Percentiles rank a stretch among this genome's conserved stretches.
phyloP scores from a whole-genome alignment of 139 green algal genomes.

The Spirogloea muscicola region DNA sequence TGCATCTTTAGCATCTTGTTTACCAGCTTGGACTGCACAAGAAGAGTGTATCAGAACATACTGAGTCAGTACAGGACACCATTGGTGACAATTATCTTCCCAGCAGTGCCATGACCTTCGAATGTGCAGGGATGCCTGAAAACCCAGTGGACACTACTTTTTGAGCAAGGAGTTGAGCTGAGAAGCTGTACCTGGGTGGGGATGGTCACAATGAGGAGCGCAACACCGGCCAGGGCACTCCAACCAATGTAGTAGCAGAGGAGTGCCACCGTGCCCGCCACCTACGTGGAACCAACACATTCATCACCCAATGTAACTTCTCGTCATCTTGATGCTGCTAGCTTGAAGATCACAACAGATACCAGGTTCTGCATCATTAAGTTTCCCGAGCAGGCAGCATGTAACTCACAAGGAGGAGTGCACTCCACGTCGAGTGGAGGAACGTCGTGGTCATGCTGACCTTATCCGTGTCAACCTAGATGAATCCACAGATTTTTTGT shows the following conservation, averaged over 20 bases:
- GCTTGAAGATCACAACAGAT: too few relatives aligned
- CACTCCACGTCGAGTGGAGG: slow-evolving; percentile 42
- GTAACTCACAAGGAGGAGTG: slow-evolving; percentile 5
- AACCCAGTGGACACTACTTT: too few relatives aligned
- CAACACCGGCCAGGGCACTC: slow-evolving; percentile 81
- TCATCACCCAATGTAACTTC: too few relatives aligned
- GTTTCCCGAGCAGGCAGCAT: too few relatives aligned
- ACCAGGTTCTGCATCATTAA: too few relatives aligned
- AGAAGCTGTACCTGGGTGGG: slow-evolving; percentile 60
- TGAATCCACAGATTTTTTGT: background rate
- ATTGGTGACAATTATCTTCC: too few relatives aligned
- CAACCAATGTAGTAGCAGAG: slow-evolving; percentile 80
- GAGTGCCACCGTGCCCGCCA: slow-evolving; percentile 72
- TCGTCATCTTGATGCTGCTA: too few relatives aligned
- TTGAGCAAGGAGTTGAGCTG: background rate
- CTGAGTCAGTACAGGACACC: too few relatives aligned
- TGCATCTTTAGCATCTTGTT: slow-evolving; percentile 62
- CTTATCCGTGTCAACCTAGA: slow-evolving; percentile 39
- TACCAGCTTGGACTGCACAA: slow-evolving; percentile 64
- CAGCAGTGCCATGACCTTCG: too few relatives aligned
- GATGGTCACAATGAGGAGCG: slow-evolving; percentile 18
- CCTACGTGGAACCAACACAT: too few relatives aligned
- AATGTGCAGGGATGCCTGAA: too few relatives aligned
- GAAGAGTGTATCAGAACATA: slow-evolving; percentile 8
- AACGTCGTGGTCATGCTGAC: slow-evolving; percentile 32